phyloP scores from a whole-genome alignment of 116 monocot species.

The Posidonia oceanica region DNA sequence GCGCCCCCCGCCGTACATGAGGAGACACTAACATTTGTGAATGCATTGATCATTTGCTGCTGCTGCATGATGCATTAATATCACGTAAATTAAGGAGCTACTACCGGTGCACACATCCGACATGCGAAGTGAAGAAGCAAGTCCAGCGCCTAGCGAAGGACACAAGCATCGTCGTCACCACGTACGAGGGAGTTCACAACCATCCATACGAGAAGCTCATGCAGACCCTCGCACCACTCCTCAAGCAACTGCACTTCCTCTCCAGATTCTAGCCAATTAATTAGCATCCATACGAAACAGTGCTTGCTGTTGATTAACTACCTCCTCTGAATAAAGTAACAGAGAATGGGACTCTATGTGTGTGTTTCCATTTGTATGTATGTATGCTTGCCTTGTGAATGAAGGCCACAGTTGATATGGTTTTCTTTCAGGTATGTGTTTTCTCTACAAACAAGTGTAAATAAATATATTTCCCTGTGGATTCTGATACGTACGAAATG shows the following conservation, averaged over 20 bases:
- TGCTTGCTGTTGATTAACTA: too few species aligned
- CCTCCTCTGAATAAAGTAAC: too few species aligned
- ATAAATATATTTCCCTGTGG: too few species aligned
- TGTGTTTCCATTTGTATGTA: too few species aligned
- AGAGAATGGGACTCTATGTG: too few species aligned
- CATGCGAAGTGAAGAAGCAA: constrained; percentile 91
- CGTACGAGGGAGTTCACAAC: constrained; percentile 93
- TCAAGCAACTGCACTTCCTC: constrained; percentile 83
- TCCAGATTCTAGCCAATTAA: constrained; percentile 3
- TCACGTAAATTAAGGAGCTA: constrained; percentile 41
- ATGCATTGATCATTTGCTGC: background rate
- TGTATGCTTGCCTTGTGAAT: too few species aligned
- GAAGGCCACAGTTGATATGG: too few species aligned
- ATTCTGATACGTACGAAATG: too few species aligned
- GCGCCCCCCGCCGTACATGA: too few species aligned
- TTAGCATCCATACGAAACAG: background rate
- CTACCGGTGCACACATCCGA: constrained; percentile 82
- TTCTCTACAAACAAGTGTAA: too few species aligned
- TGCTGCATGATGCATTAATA: background rate
- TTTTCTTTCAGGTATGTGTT: too few species aligned
- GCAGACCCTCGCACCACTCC: constrained; percentile 68
- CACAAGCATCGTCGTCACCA: constrained; percentile 74
- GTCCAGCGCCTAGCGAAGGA: constrained; percentile 73
- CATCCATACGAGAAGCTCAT: constrained; percentile 92
- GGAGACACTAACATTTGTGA: too few species aligned